A percentile compares a stretch with the other conserved stretches of the same genome.
phyloP scores from a whole-genome alignment of 169 alveolate species.

The Toxoplasma gondii region DNA sequence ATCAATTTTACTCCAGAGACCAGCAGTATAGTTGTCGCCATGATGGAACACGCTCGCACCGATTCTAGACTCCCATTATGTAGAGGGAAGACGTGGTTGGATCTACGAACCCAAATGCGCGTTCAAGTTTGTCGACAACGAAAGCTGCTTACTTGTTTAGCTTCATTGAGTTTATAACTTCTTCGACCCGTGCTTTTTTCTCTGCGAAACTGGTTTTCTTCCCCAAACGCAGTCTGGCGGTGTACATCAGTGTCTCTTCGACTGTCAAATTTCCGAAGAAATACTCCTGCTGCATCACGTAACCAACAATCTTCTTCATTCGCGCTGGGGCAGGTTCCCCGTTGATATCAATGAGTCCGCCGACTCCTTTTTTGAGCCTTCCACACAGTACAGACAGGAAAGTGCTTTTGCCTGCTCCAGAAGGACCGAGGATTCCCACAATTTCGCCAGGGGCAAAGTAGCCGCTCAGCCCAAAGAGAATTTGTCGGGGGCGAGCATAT shows the following conservation, averaged over 20 bases:
- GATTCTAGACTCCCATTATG: no score
- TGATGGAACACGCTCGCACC: no score
- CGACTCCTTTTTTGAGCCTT: slow-evolving; percentile 26
- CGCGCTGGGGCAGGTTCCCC: slow-evolving; percentile 11
- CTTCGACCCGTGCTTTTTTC: slow-evolving; percentile 28
- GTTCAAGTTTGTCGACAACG: no score
- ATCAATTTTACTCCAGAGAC: no score
- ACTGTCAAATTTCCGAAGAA: slow-evolving; percentile 48
- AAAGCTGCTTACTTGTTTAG: slow-evolving; percentile 4
- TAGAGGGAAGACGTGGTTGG: no score
- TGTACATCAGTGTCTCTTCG: slow-evolving; percentile 55
- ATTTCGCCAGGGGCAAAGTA: slow-evolving; percentile 40
- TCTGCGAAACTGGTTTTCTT: background rate
- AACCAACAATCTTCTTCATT: slow-evolving; percentile 38
- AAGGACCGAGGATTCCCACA: slow-evolving; percentile 79
- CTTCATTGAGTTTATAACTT: slow-evolving; percentile 32
- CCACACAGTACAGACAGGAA: slow-evolving; percentile 83
- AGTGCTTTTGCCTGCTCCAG: slow-evolving; percentile 94
- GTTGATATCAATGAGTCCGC: slow-evolving; percentile 34
- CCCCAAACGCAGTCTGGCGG: slow-evolving; percentile 55
- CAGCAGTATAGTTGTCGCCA: no score
- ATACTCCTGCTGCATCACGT: slow-evolving; percentile 59
- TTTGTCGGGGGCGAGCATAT: background rate
- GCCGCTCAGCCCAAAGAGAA: slow-evolving; percentile 39
- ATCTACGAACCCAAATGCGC: no score